Evolutionary conservation across 1,139 yeast species (phyloP), one percentile per base, ranked within the genome.

Genomic region (Suhomyces chickasaworum): DNA sequence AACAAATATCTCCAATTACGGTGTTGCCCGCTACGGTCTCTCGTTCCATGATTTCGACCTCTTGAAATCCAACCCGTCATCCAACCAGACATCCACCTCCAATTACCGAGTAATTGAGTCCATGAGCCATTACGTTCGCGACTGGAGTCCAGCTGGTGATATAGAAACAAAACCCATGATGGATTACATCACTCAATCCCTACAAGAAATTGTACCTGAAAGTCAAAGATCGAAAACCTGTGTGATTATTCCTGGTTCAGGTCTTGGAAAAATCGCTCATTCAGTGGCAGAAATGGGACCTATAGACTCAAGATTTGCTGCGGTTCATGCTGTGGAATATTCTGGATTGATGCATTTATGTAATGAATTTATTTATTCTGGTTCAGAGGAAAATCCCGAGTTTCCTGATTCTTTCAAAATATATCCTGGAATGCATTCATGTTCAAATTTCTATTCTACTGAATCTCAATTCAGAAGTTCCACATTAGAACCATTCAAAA

Each of bases 241-340:
- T 17, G 73, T 86, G 0, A 61, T 88, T 4, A 77, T 86, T 2
- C 96, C 96, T 0, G 96, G 96, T 0, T 79, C 90, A 1, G 96
- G 96, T 0, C 68, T 85, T 36, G 95, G 95, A 0, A 71, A 87
- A 54, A 67, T 86, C 1, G 83, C 95, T 2, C 84, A 83, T 59
- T 85, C 81, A 51, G 54, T 86, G 20, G 77, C 89, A 0, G 44
- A 49, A 4, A 52, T 62, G 50, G 71, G 68, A 7, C 53, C 51
- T 2, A 8, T 34, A 16, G 27, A 37, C 3, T 35, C 53, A 13
- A 52, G 53, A 5, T 72, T 73, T 52, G 64, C 67, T 0, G 60
- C 75, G 1, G 89, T 87, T 0, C 83, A 83, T 51, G 81, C 93
- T 0, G 76, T 88, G 17, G 97, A 89, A 58, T 78, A 76, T 59